Percentiles rank a stretch among this genome's conserved stretches.
phyloP scores from a whole-genome alignment of 2,329 filamentous ascomycete genomes.

The Aschersonia sp. region DNA sequence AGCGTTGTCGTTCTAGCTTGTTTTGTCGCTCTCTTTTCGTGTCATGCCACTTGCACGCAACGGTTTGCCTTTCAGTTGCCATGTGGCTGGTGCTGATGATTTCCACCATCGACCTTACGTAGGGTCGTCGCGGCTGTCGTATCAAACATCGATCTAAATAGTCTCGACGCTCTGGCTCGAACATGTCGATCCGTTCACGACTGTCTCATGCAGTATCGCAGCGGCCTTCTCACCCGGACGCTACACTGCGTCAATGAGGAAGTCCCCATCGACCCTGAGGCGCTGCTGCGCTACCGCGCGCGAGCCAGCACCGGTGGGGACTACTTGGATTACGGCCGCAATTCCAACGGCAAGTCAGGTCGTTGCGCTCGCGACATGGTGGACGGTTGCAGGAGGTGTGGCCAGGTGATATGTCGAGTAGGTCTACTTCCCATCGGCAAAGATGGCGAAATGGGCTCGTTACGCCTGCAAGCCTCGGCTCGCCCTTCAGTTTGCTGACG shows the following conservation, averaged over 20 bases:
- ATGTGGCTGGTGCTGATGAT: too few relatives aligned
- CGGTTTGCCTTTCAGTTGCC: too few relatives aligned
- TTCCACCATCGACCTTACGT: slow-evolving; percentile 4
- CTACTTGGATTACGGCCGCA: slow-evolving; percentile 41
- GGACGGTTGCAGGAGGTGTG: slow-evolving; percentile 65
- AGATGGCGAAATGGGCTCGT: neutral
- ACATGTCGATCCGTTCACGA: slow-evolving; percentile 70
- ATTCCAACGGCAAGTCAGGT: slow-evolving; percentile 52
- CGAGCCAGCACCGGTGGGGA: slow-evolving; percentile 42
- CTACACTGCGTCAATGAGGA: slow-evolving; percentile 68
- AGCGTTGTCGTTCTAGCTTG: neutral
- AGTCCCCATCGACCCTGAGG: slow-evolving; percentile 36
- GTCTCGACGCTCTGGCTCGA: slow-evolving; percentile 67
- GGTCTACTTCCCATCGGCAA: slow-evolving; percentile 12
- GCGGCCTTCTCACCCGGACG: slow-evolving; percentile 57
- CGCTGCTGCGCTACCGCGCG: slow-evolving; percentile 41
- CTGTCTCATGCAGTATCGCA: slow-evolving; percentile 66
- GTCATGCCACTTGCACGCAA: too few relatives aligned
- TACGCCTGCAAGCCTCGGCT: neutral
- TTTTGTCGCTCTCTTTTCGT: too few relatives aligned
- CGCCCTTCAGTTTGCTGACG: slow-evolving; percentile 3
- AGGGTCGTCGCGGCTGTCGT: slow-evolving; percentile 69
- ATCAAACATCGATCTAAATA: slow-evolving; percentile 70
- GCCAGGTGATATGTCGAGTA: slow-evolving; percentile 69
- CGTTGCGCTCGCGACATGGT: slow-evolving; percentile 83